Conservation (phyloP, 148 eudicot genomes). For the Simmondsia chinensis region DNA sequence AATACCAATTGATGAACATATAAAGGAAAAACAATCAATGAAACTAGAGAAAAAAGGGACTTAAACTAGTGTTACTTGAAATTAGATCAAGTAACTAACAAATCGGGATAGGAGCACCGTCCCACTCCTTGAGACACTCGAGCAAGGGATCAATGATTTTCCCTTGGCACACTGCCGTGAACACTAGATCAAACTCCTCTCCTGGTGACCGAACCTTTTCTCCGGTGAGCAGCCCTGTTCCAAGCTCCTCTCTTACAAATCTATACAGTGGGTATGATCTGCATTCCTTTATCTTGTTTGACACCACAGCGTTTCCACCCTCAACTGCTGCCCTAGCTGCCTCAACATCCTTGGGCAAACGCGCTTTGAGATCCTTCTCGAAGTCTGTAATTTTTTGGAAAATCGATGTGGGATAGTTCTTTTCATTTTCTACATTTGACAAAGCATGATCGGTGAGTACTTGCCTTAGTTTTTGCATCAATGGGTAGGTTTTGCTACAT, state of each 20-base stretch:
- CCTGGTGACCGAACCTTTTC: conserved; percentile 62
- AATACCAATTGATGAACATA: too few species aligned
- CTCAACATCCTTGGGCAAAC: conserved; percentile 63
- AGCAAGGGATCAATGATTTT: conserved; percentile 63
- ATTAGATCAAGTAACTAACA: too few species aligned
- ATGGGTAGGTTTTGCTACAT: conserved; percentile 54
- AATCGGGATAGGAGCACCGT: conserved; percentile 80
- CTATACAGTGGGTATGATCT: conserved; percentile 69
- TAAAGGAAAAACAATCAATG: too few species aligned
- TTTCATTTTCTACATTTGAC: conserved; percentile 52
- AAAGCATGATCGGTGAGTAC: conserved; percentile 53
- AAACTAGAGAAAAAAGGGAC: too few species aligned
- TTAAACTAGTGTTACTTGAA: too few species aligned
- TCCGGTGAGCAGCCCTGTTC: conserved; percentile 47
- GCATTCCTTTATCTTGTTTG: conserved; percentile 63
- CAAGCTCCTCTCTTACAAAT: conserved; percentile 54
- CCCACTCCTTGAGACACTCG: conserved; percentile 68
- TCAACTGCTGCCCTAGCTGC: conserved; percentile 38
- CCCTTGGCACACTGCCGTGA: conserved; percentile 52
- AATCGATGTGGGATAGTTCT: conserved; percentile 43
- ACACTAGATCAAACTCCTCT: conserved; percentile 69
- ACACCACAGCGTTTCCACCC: conserved; percentile 30
- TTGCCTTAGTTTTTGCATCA: conserved; percentile 63
- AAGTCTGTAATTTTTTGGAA: conserved; percentile 69
- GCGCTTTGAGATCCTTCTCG: conserved; percentile 49